Evolutionary conservation across 1,139 yeast genomes (phyloP).

Genomic region (Debaryomycetaceae sp.): DNA sequence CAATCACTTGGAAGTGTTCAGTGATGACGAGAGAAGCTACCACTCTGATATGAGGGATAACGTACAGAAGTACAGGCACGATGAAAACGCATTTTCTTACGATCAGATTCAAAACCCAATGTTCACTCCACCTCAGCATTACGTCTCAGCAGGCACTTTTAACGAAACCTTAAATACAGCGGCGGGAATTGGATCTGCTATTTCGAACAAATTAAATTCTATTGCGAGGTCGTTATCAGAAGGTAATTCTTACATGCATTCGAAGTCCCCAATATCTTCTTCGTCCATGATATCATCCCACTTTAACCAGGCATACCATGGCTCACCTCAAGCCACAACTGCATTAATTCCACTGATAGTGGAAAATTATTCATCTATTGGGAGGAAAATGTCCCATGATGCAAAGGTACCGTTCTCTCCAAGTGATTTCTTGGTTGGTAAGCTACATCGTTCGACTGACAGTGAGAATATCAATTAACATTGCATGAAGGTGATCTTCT

Average conservation of each 20-base stretch:
- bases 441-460: slow-evolving; percentile 18
- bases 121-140: slow-evolving; percentile 4
- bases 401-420: slow-evolving; percentile 42
- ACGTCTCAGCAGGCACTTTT: slow-evolving; percentile 1
- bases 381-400: slow-evolving; percentile 34
- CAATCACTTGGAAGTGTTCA: slow-evolving; percentile 3
- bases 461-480: slow-evolving; percentile 2
- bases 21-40: background rate
- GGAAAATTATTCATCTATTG: slow-evolving; percentile 38
- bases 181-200: background rate
- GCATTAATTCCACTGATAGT: slow-evolving; percentile 42
- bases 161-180: background rate
- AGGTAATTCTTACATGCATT: slow-evolving; percentile 5
- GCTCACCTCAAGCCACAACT: slow-evolving; percentile 23
- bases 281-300: slow-evolving; percentile 4
- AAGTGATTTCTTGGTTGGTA: slow-evolving; percentile 38
- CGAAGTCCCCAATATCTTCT: slow-evolving; percentile 5
- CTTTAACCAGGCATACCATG: slow-evolving; percentile 1
- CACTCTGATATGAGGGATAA: background rate
- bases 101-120: background rate
- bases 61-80: background rate
- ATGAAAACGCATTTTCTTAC: background rate
- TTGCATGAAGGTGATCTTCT: background rate
- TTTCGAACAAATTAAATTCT: slow-evolving; percentile 7
- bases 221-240: slow-evolving; percentile 19